A percentile compares a stretch with the other conserved stretches of the same genome.
These are phyloP conservation scores for Corchorus capsularis DNA, from an alignment of 345 rosid species.

Conservation along the genomic window DNA sequence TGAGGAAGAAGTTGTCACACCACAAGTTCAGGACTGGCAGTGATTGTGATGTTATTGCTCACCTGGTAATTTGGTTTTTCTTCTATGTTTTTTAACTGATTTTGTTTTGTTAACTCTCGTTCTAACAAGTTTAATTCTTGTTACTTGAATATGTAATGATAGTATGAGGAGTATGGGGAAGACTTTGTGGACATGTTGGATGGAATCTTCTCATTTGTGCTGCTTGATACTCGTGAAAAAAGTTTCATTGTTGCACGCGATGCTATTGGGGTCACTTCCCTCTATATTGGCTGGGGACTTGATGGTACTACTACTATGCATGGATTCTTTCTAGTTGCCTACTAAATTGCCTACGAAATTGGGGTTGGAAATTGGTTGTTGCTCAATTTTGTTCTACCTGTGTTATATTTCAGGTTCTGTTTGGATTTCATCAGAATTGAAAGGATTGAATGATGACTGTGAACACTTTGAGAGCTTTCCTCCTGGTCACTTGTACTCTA, in stretches of 20 bases:
- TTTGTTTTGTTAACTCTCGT: not conserved
- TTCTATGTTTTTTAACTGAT: not conserved
- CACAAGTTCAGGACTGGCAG: slow-evolving; percentile 89
- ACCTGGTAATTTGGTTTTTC: slow-evolving; percentile 51
- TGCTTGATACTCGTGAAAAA: slow-evolving; percentile 76
- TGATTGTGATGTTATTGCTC: slow-evolving; percentile 94
- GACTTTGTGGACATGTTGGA: slow-evolving; percentile 85
- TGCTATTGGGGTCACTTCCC: slow-evolving; percentile 92
- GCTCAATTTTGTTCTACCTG: not conserved
- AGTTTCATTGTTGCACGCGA: slow-evolving; percentile 91
- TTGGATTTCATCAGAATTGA: slow-evolving; percentile 87
- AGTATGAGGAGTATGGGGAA: slow-evolving; percentile 95
- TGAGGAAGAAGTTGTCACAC: slow-evolving; percentile 58
- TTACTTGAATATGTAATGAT: not conserved
- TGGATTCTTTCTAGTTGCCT: not conserved
- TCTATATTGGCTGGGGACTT: slow-evolving; percentile 93
- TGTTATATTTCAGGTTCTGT: slow-evolving; percentile 54
- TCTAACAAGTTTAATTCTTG: slow-evolving; percentile 2
- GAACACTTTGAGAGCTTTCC: slow-evolving; percentile 90
- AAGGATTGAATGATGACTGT: slow-evolving; percentile 86
- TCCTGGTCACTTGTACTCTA: slow-evolving; percentile 89
- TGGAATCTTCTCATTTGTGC: slow-evolving; percentile 92
- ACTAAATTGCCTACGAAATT: not conserved
- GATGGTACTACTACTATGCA: slow-evolving; percentile 55
- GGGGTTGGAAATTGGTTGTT: not conserved